These are phyloP conservation scores for Komagataella ulmi DNA, from an alignment of 805 yeast species.

Conservation along the genomic window DNA sequence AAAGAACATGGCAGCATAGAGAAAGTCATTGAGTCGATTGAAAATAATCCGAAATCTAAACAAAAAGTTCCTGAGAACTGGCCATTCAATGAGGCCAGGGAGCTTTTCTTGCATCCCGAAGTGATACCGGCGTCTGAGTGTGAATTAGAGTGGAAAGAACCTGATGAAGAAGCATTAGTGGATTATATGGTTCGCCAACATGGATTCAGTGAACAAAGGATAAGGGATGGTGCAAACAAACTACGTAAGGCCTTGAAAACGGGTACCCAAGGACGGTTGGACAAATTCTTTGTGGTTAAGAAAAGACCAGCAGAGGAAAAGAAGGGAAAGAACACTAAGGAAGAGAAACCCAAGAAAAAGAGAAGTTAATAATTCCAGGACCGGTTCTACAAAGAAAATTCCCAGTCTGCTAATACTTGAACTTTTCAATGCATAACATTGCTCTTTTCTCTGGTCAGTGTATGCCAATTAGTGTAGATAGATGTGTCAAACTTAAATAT, in stretches of 20 bases:
- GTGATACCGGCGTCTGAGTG: conserved; percentile 42
- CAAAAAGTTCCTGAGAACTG: conserved; percentile 86
- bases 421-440: background rate
- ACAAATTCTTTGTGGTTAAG: conserved; percentile 75
- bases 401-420: background rate
- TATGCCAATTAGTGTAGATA: too few relatives aligned
- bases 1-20: conserved; percentile 78
- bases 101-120: conserved; percentile 74
- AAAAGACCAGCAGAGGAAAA: conserved; percentile 28
- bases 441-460: too few relatives aligned
- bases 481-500: too few relatives aligned
- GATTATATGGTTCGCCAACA: conserved; percentile 76
- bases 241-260: conserved; percentile 71
- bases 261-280: conserved; percentile 84
- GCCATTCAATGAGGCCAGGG: conserved; percentile 85
- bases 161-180: conserved; percentile 73
- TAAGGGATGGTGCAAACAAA: conserved; percentile 75
- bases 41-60: conserved; percentile 44
- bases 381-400: background rate
- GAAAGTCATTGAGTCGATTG: conserved; percentile 53
- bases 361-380: background rate
- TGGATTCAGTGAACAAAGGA: conserved; percentile 89
- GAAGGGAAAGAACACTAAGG: conserved; percentile 15
- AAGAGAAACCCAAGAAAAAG: background rate
- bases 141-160: conserved; percentile 76